A percentile compares a stretch with the other conserved stretches of the same genome.
Conservation (phyloP, 2,329 filamentous ascomycete species). For the Hymenotorrendiella dingleyae region DNA sequence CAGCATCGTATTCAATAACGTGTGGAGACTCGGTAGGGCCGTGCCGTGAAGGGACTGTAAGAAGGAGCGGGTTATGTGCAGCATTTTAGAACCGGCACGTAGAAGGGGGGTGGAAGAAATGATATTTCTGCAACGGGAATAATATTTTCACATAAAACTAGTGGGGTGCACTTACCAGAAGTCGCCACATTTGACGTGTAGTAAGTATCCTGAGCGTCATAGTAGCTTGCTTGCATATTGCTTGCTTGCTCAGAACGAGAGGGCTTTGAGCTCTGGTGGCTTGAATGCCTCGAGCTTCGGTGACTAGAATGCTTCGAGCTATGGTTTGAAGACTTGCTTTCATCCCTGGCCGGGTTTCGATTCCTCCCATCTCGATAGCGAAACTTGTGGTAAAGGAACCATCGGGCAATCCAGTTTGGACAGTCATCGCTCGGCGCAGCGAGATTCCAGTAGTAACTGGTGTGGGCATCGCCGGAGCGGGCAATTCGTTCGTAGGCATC, state of each 20-base stretch:
- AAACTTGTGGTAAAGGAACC: conserved; percentile 32
- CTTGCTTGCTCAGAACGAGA: not conserved
- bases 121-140: no score
- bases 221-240: not conserved
- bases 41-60: not conserved
- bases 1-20: no score
- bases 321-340: not conserved
- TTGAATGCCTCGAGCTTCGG: not conserved
- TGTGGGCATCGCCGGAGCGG: conserved; percentile 18
- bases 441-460: conserved; percentile 27
- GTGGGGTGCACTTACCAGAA: conserved; percentile 1
- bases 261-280: conserved; percentile 2
- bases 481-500: conserved; percentile 26
- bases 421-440: conserved; percentile 17
- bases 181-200: not conserved
- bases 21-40: not conserved
- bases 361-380: conserved; percentile 31
- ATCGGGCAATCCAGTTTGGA: conserved; percentile 30
- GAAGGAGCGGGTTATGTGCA: not conserved
- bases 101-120: no score
- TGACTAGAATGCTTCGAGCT: not conserved
- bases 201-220: not conserved
- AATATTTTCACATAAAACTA: no score
- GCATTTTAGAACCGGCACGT: no score
- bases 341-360: conserved; percentile 14